phyloP scores from a whole-genome alignment of 257 asterid genomes.

The Primulina tabacum region DNA sequence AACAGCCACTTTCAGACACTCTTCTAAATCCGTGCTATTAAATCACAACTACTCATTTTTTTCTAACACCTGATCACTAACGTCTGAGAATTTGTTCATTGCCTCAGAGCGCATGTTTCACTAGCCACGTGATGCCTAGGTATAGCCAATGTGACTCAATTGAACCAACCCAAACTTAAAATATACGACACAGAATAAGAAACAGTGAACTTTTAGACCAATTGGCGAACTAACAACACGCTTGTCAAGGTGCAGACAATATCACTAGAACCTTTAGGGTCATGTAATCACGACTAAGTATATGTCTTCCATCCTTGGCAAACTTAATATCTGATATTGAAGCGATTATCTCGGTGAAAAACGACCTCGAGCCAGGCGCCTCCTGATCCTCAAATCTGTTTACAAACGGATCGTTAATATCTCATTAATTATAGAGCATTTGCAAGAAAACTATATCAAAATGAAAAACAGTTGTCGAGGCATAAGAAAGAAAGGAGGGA shows the following conservation, averaged over 20 bases:
- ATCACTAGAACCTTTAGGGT: slow-evolving; percentile 63
- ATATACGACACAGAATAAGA: slow-evolving; percentile 12
- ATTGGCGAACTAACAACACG: background rate
- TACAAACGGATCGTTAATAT: slow-evolving; percentile 23
- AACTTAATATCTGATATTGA: slow-evolving; percentile 84
- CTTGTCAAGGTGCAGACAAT: background rate
- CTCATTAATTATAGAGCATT: slow-evolving; percentile 18
- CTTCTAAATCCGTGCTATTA: background rate
- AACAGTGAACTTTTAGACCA: background rate
- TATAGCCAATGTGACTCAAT: background rate
- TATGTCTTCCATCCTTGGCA: slow-evolving; percentile 73
- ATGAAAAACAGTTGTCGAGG: slow-evolving; percentile 21
- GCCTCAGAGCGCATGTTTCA: slow-evolving; percentile 14
- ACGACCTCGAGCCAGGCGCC: slow-evolving; percentile 84
- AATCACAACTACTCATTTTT: background rate
- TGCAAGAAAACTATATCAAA: slow-evolving; percentile 8
- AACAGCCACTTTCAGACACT: slow-evolving; percentile 6
- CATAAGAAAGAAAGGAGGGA: background rate
- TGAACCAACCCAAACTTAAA: slow-evolving; percentile 10
- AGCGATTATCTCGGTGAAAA: slow-evolving; percentile 87
- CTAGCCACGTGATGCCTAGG: slow-evolving; percentile 11
- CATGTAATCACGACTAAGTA: slow-evolving; percentile 88
- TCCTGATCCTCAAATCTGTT: slow-evolving; percentile 86
- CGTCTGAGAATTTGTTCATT: background rate
- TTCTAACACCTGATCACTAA: background rate